Evolutionary conservation across 345 rosid genomes (phyloP), one percentile per base, ranked within the genome.

Genomic region (Passiflora organensis): DNA sequence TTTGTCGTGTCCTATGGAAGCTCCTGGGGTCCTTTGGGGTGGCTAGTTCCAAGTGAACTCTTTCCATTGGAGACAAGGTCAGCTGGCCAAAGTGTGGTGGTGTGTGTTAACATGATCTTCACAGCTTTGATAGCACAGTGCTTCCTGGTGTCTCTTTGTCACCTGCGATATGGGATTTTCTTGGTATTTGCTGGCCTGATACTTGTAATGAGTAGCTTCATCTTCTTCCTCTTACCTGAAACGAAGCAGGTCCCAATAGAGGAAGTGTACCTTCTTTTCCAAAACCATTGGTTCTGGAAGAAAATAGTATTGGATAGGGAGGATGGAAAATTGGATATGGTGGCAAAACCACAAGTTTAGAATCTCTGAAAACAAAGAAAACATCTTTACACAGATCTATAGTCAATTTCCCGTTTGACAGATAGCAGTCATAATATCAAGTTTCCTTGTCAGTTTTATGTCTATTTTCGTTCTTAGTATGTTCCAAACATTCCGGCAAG

Each of bases 11-110:
- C 96, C 0, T 87, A 85, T 10, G 97, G 96, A 6, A 79, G 96
- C 63, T 91, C 96, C 0, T 91, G 97, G 96, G 97, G 97, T 2
- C 97, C 96, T 16, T 76, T 90, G n/a, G 96, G 96, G 6, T 90
- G 96, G 97, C 68, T 90, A 18, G 96, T 87, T 24, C 97, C 96
- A 2, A 87, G 97, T 41, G 97, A 90, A 78, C 44, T 90, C 18
- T 90, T 91, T 52, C 96, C 95, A 0, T 50, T 87, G 68, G 96
- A 90, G 76, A 90, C 94, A 0, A 71, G 97, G 48, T 90, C 97
- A 20, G 97, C 97, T 0, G 96, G 97, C 13, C 97, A 85, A 71
- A 90, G 94, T 47, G 51, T 87, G 43, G 96, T 90, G 56, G 97
- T 85, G 28, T 81, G 86, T 15, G 84, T 85, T 21, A 91, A 83